Percentiles rank a stretch among this genome's conserved stretches.
These are phyloP conservation scores for Plasmodium gaboni DNA, from an alignment of 169 alveolate species.

Conservation along the genomic window DNA sequence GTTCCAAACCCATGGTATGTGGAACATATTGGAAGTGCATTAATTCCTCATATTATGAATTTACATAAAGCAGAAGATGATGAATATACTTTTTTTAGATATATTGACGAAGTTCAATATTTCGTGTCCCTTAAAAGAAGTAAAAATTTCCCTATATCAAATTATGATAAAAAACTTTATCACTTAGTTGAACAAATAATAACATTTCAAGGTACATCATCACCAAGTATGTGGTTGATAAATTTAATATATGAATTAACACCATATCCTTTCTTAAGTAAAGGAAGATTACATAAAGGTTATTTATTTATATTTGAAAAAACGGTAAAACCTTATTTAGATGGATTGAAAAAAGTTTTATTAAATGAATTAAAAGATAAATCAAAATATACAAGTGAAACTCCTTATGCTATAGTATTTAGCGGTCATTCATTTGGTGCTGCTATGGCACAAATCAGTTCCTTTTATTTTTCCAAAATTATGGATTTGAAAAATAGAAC, in stretches of 20 bases:
- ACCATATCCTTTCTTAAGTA: slow-evolving; percentile 54
- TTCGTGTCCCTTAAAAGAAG: slow-evolving; percentile 53
- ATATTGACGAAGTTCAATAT: slow-evolving; percentile 30
- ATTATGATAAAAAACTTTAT: slow-evolving; percentile 46
- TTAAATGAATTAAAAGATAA: slow-evolving; percentile 53
- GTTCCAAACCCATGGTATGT: slow-evolving; percentile 68
- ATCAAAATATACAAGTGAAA: slow-evolving; percentile 54
- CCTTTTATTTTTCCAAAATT: slow-evolving; percentile 53
- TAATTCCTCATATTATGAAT: slow-evolving; percentile 38
- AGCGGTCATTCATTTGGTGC: slow-evolving; percentile 76
- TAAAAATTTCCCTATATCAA: slow-evolving; percentile 52
- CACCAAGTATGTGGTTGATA: slow-evolving; percentile 46
- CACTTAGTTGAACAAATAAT: slow-evolving; percentile 44
- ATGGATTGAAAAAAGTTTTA: slow-evolving; percentile 36
- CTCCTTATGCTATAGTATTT: slow-evolving; percentile 56
- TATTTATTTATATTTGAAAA: slow-evolving; percentile 46
- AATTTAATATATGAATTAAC: slow-evolving; percentile 56
- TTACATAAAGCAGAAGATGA: slow-evolving; percentile 35
- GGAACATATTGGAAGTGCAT: slow-evolving; percentile 54
- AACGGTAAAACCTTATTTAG: slow-evolving; percentile 50
- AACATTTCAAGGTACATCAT: slow-evolving; percentile 68
- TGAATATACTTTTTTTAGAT: slow-evolving; percentile 42
- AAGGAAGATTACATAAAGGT: slow-evolving; percentile 66
- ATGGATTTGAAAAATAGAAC: slow-evolving; percentile 24
- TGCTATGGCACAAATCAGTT: slow-evolving; percentile 63